phyloP scores from a whole-genome alignment of 2,329 filamentous ascomycete species.

The Fusarium sp. region DNA sequence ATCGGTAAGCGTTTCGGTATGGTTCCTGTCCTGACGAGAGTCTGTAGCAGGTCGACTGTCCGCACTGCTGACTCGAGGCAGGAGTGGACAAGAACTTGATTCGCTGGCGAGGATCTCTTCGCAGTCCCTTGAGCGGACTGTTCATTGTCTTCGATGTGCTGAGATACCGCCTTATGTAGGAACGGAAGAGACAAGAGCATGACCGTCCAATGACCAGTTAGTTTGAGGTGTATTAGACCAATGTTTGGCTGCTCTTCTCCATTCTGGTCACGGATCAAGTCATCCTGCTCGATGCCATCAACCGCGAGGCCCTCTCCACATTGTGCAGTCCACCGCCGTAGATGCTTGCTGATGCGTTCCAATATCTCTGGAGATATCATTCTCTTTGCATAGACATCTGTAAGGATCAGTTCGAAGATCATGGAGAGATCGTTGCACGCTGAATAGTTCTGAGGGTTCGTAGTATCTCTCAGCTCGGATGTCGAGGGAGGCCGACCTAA shows the following conservation, averaged over 20 bases:
- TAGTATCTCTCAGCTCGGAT: slow-evolving; percentile 40
- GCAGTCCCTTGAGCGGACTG: slow-evolving; percentile 3
- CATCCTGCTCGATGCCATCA: slow-evolving; percentile 34
- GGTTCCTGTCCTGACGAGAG: slow-evolving; percentile 43
- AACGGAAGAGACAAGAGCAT: slow-evolving; percentile 50
- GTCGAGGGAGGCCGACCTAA: slow-evolving; percentile 47
- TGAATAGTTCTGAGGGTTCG: slow-evolving; percentile 35
- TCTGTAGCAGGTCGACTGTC: slow-evolving; percentile 50
- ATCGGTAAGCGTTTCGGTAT: slow-evolving; percentile 55
- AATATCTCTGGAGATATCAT: slow-evolving; percentile 42
- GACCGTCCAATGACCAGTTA: slow-evolving; percentile 50
- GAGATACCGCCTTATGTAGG: slow-evolving; percentile 43
- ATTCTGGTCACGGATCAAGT: slow-evolving; percentile 14
- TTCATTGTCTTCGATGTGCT: slow-evolving; percentile 32
- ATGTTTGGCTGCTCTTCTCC: slow-evolving; percentile 38
- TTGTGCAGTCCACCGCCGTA: slow-evolving; percentile 36
- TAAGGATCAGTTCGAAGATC: slow-evolving; percentile 49
- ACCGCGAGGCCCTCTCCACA: slow-evolving; percentile 22
- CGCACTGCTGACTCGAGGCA: slow-evolving; percentile 48
- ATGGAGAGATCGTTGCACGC: slow-evolving; percentile 46
- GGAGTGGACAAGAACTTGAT: slow-evolving; percentile 43
- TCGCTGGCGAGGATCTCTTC: slow-evolving; percentile 10
- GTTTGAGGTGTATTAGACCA: slow-evolving; percentile 44
- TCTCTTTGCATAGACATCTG: slow-evolving; percentile 46
- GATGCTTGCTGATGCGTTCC: slow-evolving; percentile 38